phyloP scores from a whole-genome alignment of 140 eudicot genomes.

The Oenanthe javanica region DNA sequence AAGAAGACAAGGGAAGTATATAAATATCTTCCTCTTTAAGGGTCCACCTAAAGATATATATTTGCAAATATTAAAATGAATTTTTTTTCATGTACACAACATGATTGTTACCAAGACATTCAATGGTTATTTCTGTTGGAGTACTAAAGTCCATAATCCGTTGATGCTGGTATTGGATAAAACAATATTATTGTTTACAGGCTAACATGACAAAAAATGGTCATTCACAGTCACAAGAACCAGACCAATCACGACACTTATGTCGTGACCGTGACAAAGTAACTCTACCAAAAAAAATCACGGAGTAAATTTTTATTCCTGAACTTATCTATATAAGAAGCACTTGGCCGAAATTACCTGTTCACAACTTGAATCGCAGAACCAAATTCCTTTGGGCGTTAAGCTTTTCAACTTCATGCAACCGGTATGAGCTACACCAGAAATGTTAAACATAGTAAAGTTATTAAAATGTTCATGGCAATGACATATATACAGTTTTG shows the following conservation, averaged over 20 bases:
- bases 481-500: background rate
- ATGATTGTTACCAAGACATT: background rate
- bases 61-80: background rate
- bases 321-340: background rate
- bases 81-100: background rate
- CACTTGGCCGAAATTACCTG: conserved; percentile 9
- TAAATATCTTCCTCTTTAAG: background rate
- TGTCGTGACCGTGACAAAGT: background rate
- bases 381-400: conserved; percentile 35
- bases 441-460: conserved; percentile 10
- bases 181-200: background rate
- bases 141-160: background rate
- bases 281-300: background rate
- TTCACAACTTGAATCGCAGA: conserved; percentile 58
- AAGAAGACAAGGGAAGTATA: background rate
- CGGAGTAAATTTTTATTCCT: background rate
- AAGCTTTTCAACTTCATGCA: conserved; percentile 43
- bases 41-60: background rate
- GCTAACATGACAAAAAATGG: background rate
- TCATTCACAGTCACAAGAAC: background rate
- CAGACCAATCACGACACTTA: background rate
- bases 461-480: background rate
- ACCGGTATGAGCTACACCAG: conserved; percentile 55
- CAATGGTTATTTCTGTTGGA: background rate
- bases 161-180: background rate